phyloP scores from a whole-genome alignment of 2,329 filamentous ascomycete genomes.

The Didymella exigua region DNA sequence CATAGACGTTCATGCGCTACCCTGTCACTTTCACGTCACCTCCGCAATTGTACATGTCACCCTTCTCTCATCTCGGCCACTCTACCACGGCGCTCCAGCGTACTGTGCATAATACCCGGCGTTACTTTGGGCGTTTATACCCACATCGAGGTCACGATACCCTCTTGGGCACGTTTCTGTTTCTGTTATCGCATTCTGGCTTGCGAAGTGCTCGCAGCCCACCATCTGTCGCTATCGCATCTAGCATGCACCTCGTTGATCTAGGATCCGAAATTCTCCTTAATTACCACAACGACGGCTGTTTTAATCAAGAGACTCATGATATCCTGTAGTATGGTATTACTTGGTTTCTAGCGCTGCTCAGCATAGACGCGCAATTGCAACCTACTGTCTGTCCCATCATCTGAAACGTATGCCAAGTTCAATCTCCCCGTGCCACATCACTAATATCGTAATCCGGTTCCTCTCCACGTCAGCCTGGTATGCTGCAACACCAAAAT shows the following conservation, averaged over 20 bases:
- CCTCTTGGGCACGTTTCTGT: conserved; percentile 16
- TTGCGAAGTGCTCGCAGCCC: conserved; percentile 30
- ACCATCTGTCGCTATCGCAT: conserved; percentile 27
- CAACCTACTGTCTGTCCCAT: conserved; percentile 12
- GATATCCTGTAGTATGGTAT: conserved; percentile 19
- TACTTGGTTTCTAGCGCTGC: conserved; percentile 9
- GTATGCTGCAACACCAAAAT: neutral
- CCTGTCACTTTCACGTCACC: conserved; percentile 12
- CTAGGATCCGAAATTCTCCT: conserved; percentile 3
- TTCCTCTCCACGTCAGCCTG: neutral
- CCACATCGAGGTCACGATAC: conserved; percentile 18
- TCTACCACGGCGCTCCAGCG: conserved; percentile 10
- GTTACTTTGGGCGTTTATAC: conserved; percentile 10
- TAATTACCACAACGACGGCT: conserved; percentile 5
- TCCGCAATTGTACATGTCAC: conserved; percentile 15
- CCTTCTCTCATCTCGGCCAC: conserved; percentile 12
- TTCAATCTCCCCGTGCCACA: neutral
- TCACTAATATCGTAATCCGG: neutral
- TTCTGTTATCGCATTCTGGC: conserved; percentile 6
- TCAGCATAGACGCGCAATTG: conserved; percentile 5
- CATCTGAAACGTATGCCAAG: neutral
- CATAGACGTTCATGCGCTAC: conserved; percentile 22
- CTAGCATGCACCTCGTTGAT: conserved; percentile 22
- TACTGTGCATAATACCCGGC: conserved; percentile 25
- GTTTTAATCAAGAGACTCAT: conserved; percentile 10